Conservation (phyloP, 768 basidiomycete genomes). For the Calocybe gangraenosa region DNA sequence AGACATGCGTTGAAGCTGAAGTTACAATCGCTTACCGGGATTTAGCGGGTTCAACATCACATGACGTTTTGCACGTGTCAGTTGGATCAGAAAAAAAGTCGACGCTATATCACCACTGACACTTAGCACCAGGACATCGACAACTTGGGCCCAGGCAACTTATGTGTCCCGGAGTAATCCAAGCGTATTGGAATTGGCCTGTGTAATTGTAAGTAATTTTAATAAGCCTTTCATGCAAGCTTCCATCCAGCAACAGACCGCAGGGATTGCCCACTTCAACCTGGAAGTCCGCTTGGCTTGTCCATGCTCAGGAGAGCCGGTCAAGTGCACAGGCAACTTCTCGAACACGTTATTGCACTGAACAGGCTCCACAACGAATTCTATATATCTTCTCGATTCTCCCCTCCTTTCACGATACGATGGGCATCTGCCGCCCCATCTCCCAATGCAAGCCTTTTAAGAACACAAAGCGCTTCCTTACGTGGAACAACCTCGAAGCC, state of each 20-base stretch:
- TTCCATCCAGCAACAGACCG: conserved; percentile 1
- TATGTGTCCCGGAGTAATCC: background rate
- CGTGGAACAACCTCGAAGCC: background rate
- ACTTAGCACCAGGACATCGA: too few species aligned
- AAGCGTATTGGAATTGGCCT: conserved; percentile 1
- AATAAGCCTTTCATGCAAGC: background rate
- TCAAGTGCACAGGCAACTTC: conserved; percentile 49
- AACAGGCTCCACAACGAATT: conserved; percentile 15
- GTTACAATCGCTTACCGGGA: too few species aligned
- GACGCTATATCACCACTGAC: too few species aligned
- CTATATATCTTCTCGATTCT: conserved; percentile 8
- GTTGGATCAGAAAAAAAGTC: too few species aligned
- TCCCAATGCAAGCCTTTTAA: background rate
- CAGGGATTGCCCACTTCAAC: conserved; percentile 11
- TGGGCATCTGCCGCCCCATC: conserved; percentile 3
- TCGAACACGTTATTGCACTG: conserved; percentile 34
- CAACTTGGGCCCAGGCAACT: too few species aligned
- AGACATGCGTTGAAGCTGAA: too few species aligned
- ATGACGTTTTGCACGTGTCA: too few species aligned
- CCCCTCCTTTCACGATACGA: conserved; percentile 1
- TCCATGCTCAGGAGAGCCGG: conserved; percentile 71
- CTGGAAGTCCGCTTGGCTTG: conserved; percentile 40
- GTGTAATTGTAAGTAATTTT: conserved; percentile 10
- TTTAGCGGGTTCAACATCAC: too few species aligned
- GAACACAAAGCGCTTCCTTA: background rate